phyloP scores from a whole-genome alignment of 2,329 filamentous ascomycete species.

The Cercospora canescens region DNA sequence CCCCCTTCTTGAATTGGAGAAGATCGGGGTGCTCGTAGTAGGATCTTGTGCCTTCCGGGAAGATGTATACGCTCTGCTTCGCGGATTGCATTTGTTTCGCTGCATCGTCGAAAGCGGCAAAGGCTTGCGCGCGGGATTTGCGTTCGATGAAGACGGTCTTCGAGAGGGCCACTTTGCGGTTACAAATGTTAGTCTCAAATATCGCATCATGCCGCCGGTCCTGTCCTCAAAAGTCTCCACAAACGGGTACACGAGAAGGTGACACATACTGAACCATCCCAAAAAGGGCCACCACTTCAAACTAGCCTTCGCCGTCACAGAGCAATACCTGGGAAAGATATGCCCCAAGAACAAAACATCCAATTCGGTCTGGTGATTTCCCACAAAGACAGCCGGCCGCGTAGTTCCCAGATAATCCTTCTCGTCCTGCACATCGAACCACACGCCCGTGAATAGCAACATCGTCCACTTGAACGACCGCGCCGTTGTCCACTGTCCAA shows the following conservation, averaged over 20 bases:
- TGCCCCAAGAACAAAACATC: slow-evolving; percentile 88
- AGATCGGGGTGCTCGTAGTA: slow-evolving; percentile 79
- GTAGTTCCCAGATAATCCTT: slow-evolving; percentile 42
- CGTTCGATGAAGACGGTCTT: slow-evolving; percentile 96
- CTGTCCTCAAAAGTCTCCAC: background rate
- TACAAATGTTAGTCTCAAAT: slow-evolving; percentile 8
- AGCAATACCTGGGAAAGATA: slow-evolving; percentile 89
- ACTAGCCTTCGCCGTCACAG: slow-evolving; percentile 86
- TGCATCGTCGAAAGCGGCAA: slow-evolving; percentile 82
- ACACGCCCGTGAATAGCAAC: slow-evolving; percentile 71
- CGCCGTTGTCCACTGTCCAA: slow-evolving; percentile 82
- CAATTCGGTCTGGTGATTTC: slow-evolving; percentile 91
- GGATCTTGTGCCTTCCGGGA: slow-evolving; percentile 89
- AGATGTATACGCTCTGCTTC: slow-evolving; percentile 74
- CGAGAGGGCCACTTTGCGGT: slow-evolving; percentile 66
- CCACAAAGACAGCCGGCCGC: slow-evolving; percentile 85
- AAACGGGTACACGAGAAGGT: background rate
- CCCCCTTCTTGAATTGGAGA: slow-evolving; percentile 98
- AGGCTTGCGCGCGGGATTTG: slow-evolving; percentile 76
- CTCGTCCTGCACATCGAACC: slow-evolving; percentile 66
- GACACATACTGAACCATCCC: slow-evolving; percentile 77
- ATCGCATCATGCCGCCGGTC: background rate
- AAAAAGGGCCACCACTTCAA: slow-evolving; percentile 79
- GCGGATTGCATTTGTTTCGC: slow-evolving; percentile 73
- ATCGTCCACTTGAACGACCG: slow-evolving; percentile 80